phyloP scores from a whole-genome alignment of 129 eudicot species.

The Flaveria sonorensis region DNA sequence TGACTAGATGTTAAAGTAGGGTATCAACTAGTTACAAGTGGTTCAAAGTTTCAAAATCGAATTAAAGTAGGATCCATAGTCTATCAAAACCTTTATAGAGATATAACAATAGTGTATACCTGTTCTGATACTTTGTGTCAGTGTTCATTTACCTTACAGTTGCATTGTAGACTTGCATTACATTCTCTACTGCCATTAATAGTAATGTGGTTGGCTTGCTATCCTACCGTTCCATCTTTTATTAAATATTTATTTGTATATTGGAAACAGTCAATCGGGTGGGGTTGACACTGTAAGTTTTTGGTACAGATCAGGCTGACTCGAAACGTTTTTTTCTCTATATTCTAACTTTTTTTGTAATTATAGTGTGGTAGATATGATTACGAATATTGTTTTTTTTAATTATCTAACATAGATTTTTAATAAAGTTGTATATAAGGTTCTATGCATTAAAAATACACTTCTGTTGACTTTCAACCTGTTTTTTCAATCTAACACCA shows the following conservation, averaged over 20 bases:
- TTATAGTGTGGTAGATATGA: background rate
- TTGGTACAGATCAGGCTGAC: background rate
- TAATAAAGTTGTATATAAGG: background rate
- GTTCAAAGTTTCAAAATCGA: background rate
- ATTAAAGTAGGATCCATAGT: background rate
- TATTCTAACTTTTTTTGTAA: background rate
- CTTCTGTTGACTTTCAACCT: background rate
- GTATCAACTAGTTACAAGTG: background rate
- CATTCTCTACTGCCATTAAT: background rate
- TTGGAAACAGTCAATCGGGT: background rate
- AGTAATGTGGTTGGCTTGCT: background rate
- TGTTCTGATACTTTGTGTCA: background rate
- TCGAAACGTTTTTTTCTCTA: background rate
- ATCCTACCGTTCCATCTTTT: background rate
- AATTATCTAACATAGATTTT: background rate
- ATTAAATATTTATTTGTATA: background rate
- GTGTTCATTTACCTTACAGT: constrained; percentile 1
- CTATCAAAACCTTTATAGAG: too few relatives aligned
- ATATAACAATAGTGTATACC: background rate
- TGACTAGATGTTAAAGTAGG: background rate
- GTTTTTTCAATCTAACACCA: background rate
- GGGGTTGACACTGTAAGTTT: background rate
- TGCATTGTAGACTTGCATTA: background rate
- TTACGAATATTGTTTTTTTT: too few relatives aligned
- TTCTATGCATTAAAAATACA: background rate